Evolutionary conservation across 202 grass and related monocot genomes (phyloP), one percentile per base, ranked within the genome.

Genomic region (Carex arenaria): DNA sequence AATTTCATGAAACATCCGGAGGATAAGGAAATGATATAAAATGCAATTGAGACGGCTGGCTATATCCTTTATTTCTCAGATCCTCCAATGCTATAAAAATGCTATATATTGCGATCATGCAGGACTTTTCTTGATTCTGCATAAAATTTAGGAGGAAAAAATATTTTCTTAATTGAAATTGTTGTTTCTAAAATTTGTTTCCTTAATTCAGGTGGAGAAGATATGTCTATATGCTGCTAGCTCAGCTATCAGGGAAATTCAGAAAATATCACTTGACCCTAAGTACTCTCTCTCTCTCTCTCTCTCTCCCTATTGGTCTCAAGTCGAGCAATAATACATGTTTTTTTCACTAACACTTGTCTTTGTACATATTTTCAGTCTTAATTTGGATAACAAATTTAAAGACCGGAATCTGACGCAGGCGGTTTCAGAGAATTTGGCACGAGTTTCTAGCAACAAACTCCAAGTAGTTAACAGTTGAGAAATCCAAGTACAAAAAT

Each of bases 141-240:
- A 11, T 52, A 54, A 54, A 56, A 34, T 67, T 11, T 28, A 14
- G n/a, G 3, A 14, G 3, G 31, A 3, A 60, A 17, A 18, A 60
- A 0, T 65, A 10, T 20, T 61, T 19, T 82, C 52, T 52, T 17
- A 17, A 52, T 45, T 45, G 42, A 81, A 80, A 81, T 57, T 71
- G 57, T 14, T 5, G 13, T 79, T 85, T 89, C 70, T 84, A 76
- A 76, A 34, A 10, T 23, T 54, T 76, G 72, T 32, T 84, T 23
- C 34, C 53, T 72, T 64, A 64, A 36, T 89, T 32, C 88, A 98
- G 96, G 85, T 98, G 5, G 87, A 87, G 61, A 98, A 98, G 85
- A 92, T 95, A 0, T 92, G 93, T 69, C 77, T 98, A 77, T 98
- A 98, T 88, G 93, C 96, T 77, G 96, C 96, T 65, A 98, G 96